Base-by-base conservation (phyloP, 202 grass and related monocot species). In the Carex arenaria region DNA sequence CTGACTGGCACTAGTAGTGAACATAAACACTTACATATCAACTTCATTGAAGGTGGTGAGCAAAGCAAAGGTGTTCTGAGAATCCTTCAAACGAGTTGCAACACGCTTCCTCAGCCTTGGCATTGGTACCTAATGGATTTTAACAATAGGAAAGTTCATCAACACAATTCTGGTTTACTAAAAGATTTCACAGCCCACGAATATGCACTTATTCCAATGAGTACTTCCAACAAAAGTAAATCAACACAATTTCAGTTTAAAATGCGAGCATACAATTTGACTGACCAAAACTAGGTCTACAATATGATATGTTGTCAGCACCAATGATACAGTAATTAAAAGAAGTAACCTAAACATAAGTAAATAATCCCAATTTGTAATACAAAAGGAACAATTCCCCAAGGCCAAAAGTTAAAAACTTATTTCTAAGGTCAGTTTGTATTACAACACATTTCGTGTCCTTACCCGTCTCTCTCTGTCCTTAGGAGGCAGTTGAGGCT, bases 21-120 rank as follows among this genome's bases (percentile, higher is more conserved):
- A 67, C 23, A 60, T 28, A 18, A 34, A 76, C 71, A 70, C 90
- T 84, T 92, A 94, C 94, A 97, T 97, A 88, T 97, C 92, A 87
- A 97, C 94, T 93, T 97, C 94, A 89, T 97, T 97, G 80, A 97
- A 94, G 83, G 94, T 97, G 57, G 94, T 94, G 55, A 97, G 82
- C 92, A 94, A 18, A 57, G 94, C 90, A 90, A 97, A 94, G 59
- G 94, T 94, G 82, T 97, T 97, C 73, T 97, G 94, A 85, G 94
- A 97, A 93, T 97, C 94, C 90, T 97, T 97, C 90, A 97, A 80
- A 68, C 92, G 88, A 83, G 93, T 94, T 52, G 94, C 92, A 82
- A 97, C 90, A 54, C 94, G 90, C 59, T 97, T 97, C 79, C 94
- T 97, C 28, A 97, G 89, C 85, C 95, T 94, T 72, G 95, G 92